These are phyloP conservation scores for Hirsutella minnesotensis DNA, from an alignment of 2,329 filamentous ascomycete species.

Conservation along the genomic window DNA sequence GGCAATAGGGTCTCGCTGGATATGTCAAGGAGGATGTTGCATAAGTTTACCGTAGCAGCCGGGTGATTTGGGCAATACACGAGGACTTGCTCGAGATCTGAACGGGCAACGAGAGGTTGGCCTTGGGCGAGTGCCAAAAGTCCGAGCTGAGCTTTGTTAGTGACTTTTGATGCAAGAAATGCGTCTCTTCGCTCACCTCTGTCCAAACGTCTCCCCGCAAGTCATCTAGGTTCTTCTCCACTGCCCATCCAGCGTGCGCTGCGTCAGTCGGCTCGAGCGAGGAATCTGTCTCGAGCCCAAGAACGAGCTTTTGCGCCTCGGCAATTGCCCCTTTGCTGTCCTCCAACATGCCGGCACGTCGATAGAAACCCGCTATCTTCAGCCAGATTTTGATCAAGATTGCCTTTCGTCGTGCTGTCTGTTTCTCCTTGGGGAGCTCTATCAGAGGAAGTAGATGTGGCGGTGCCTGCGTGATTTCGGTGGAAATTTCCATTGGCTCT, in stretches of 20 bases:
- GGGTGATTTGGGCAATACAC: constrained; percentile 71
- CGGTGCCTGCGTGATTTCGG: constrained; percentile 30
- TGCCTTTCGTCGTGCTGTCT: constrained; percentile 34
- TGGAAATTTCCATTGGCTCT: constrained; percentile 26
- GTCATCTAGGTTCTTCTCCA: constrained; percentile 70
- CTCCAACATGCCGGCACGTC: constrained; percentile 65
- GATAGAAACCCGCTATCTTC: constrained; percentile 79
- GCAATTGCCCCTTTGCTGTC: constrained; percentile 69
- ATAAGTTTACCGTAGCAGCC: constrained; percentile 67
- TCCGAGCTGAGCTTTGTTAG: constrained; percentile 44
- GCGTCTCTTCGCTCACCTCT: constrained; percentile 47
- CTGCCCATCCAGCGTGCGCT: constrained; percentile 61
- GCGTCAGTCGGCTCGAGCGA: constrained; percentile 48
- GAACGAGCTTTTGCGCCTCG: constrained; percentile 70
- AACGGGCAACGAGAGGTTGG: constrained; percentile 55
- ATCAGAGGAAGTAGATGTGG: constrained; percentile 37
- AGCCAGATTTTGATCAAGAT: constrained; percentile 76
- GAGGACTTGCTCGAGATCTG: constrained; percentile 72
- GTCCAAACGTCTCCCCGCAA: constrained; percentile 74
- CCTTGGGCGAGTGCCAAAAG: constrained; percentile 51
- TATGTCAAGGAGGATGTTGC: constrained; percentile 76
- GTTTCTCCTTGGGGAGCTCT: constrained; percentile 42
- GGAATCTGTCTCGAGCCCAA: constrained; percentile 55
- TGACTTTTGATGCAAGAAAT: not conserved
- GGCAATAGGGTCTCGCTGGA: constrained; percentile 60